Evolutionary conservation across 129 eudicot species (phyloP).

Genomic region (Flaveria ramosissima): DNA sequence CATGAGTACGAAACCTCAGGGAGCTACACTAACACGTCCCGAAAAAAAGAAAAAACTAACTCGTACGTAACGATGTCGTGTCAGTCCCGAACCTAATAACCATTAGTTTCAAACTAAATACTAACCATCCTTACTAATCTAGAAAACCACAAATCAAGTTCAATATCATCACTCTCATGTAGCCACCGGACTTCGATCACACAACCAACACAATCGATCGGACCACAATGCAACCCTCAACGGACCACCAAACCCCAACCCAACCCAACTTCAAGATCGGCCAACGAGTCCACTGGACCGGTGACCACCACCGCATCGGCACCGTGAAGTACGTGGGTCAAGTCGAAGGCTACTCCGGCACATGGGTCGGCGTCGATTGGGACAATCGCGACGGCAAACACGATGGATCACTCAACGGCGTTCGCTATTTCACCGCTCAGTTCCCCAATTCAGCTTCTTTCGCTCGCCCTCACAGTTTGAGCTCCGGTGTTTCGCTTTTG

Average conservation of each 20-base stretch:
- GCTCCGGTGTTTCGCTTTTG: constrained; percentile 62
- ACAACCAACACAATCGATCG: not conserved
- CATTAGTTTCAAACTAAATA: no score
- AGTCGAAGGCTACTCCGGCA: constrained; percentile 65
- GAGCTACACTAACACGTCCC: no score
- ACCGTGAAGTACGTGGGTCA: constrained; percentile 72
- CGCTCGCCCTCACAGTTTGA: constrained; percentile 61
- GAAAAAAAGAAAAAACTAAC: no score
- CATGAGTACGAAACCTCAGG: no score
- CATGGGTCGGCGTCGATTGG: constrained; percentile 90
- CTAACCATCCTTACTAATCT: no score
- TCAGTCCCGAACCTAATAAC: no score
- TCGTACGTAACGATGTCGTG: no score
- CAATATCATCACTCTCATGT: not conserved
- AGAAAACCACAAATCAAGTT: not conserved
- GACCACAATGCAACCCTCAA: constrained; percentile 31
- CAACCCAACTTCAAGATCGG: constrained; percentile 46
- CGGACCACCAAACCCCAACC: constrained; percentile 28
- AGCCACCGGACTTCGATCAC: not conserved
- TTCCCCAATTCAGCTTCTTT: constrained; percentile 64
- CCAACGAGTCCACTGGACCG: constrained; percentile 68
- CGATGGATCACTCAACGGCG: constrained; percentile 77
- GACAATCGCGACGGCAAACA: constrained; percentile 77
- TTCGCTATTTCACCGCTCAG: constrained; percentile 63
- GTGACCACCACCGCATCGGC: constrained; percentile 62